phyloP scores from a whole-genome alignment of 352 stramenopile genomes.

The Thalassiosira hispida region DNA sequence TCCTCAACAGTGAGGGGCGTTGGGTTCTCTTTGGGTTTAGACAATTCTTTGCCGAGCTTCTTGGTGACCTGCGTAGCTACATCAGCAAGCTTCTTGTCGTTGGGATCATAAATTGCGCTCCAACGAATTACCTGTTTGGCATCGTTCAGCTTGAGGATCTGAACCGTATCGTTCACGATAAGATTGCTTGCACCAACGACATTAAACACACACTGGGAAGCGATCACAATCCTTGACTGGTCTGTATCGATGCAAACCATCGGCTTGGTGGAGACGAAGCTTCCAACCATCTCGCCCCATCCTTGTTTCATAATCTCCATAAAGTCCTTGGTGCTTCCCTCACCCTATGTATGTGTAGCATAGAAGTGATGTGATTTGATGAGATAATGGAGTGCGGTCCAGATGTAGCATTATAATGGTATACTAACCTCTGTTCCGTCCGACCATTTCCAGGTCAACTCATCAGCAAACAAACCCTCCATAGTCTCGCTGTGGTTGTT shows the following conservation, averaged over 20 bases:
- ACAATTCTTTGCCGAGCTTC: constrained; percentile 8
- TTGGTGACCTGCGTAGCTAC: neutral
- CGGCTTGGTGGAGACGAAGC: neutral
- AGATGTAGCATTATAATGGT: neutral
- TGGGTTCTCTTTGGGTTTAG: neutral
- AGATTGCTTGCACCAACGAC: neutral
- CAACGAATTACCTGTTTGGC: neutral
- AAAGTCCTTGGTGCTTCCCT: neutral
- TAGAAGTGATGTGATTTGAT: neutral
- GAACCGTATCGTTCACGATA: neutral
- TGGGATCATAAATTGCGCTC: neutral
- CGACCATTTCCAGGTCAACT: neutral
- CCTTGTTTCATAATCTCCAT: neutral
- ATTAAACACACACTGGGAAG: neutral
- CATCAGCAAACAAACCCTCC: no score
- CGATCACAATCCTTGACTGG: constrained; percentile 36
- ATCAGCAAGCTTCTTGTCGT: constrained; percentile 1
- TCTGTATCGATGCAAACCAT: neutral
- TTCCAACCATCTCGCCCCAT: neutral
- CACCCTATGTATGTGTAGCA: neutral
- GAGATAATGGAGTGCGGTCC: neutral
- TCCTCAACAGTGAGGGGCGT: neutral
- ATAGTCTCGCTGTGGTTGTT: no score
- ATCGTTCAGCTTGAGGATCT: constrained; percentile 3
- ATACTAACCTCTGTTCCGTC: no score